phyloP scores from a whole-genome alignment of 2,329 filamentous ascomycete species.

The Aspergillus sp. region DNA sequence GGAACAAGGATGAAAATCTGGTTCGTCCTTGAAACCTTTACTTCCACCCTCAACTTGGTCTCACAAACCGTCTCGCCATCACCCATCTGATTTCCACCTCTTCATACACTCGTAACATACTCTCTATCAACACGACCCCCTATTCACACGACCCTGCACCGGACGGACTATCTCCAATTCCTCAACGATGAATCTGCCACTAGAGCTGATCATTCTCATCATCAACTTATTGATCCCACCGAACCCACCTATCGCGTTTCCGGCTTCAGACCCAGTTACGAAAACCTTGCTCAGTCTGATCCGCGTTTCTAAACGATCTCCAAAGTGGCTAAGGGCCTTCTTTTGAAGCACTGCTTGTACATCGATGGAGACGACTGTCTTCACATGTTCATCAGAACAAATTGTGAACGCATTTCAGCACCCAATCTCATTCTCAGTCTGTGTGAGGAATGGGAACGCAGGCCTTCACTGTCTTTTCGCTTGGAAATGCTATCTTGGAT shows the following conservation, averaged over 20 bases:
- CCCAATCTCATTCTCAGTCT: slow-evolving; percentile 11
- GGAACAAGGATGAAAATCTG: too few species aligned
- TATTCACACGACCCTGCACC: neutral
- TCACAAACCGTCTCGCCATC: too few species aligned
- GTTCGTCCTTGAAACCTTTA: too few species aligned
- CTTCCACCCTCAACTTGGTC: too few species aligned
- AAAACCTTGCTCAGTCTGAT: slow-evolving; percentile 11
- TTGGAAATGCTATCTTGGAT: too few species aligned
- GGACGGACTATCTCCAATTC: neutral
- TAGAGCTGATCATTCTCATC: slow-evolving; percentile 12
- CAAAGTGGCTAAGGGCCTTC: slow-evolving; percentile 6
- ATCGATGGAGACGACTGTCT: slow-evolving; percentile 1
- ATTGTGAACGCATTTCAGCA: neutral
- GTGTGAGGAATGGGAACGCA: slow-evolving; percentile 4
- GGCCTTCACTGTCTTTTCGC: neutral
- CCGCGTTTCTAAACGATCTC: slow-evolving; percentile 10
- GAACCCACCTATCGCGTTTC: slow-evolving; percentile 7
- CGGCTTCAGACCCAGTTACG: slow-evolving; percentile 5
- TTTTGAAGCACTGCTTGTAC: slow-evolving; percentile 12
- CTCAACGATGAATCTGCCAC: neutral
- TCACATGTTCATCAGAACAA: neutral
- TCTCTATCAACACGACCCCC: neutral
- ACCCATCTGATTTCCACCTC: too few species aligned
- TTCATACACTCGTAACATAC: neutral
- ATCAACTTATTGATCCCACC: slow-evolving; percentile 11